Conservation (phyloP, 345 rosid species). For the Laguncularia racemosa region DNA sequence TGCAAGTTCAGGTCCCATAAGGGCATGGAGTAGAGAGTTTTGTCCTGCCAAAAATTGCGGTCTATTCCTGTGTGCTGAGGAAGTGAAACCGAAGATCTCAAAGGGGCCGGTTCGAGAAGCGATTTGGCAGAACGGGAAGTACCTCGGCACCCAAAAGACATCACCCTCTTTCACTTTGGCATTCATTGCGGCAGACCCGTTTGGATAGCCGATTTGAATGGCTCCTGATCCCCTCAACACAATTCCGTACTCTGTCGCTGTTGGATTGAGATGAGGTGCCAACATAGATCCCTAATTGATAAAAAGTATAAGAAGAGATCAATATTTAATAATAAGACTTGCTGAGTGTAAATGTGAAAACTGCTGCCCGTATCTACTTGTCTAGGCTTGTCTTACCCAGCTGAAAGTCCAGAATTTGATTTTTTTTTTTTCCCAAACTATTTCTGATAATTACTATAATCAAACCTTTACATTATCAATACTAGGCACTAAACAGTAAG, state of each 20-base stretch:
- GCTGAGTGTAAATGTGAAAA: too few relatives aligned
- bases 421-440: too few relatives aligned
- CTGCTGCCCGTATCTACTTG: too few relatives aligned
- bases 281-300: slow-evolving; percentile 71
- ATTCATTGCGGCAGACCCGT: slow-evolving; percentile 65
- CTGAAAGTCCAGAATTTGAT: too few relatives aligned
- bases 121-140: slow-evolving; percentile 81
- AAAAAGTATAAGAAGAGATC: not conserved
- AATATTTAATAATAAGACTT: not conserved
- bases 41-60: slow-evolving; percentile 79
- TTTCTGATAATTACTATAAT: too few relatives aligned
- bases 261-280: slow-evolving; percentile 92
- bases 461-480: too few relatives aligned
- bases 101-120: slow-evolving; percentile 53
- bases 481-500: too few relatives aligned
- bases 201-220: slow-evolving; percentile 67
- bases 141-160: slow-evolving; percentile 77
- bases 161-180: slow-evolving; percentile 48
- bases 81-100: slow-evolving; percentile 82
- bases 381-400: too few relatives aligned
- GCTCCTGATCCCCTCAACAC: slow-evolving; percentile 59
- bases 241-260: slow-evolving; percentile 75
- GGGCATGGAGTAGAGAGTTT: slow-evolving; percentile 40
- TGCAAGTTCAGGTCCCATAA: slow-evolving; percentile 44
- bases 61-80: slow-evolving; percentile 61